Base-by-base conservation (phyloP, 257 asterid species). In the Cynanchum wilfordii region DNA sequence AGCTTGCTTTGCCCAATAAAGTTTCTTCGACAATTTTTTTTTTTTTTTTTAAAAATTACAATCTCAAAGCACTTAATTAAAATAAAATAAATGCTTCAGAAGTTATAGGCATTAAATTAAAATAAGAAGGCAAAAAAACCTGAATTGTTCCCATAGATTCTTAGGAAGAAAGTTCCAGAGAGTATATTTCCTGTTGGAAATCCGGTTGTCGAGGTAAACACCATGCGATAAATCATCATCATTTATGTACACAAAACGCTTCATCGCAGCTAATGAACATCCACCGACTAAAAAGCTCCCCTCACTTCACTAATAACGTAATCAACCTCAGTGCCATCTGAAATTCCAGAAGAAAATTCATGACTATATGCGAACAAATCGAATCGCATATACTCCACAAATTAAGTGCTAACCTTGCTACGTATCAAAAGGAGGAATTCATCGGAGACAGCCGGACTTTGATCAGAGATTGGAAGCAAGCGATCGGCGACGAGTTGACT, bases 111-210 rank as follows among this genome's bases (percentile, higher is more conserved):
- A 57, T 29, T 55, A 40, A 47, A 13, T 15, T 42, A 65, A 60
- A n/a, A 44, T 36, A 59, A 55, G 17, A 11, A 17, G 49, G 59
- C 17, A 19, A 5, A 38, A 51, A 73, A 64, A 91, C 99, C 99
- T 95, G 96, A 95, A 95, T 69, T 95, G 99, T 66, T 95, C 99
- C 98, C 93, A 89, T 80, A 95, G 89, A 81, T 95, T 95, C 80
- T 95, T 95, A 56, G 99, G 99, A 55, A 95, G 89, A 84, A 95
- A 95, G 79, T 95, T 95, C 95, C 87, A 85, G 66, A 88, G 68
- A n/a, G 97, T 95, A 78, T 95, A 95, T 86, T 95, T 95, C 76
- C 93, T 83, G 86, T 95, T 95, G 30, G 99, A 95, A 81, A 95
- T 90, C 62, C 97, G 98, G 80, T 95, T 95, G 84, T 90, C 98